Evolutionary conservation across 1,284 basidiomycete species (phyloP), one percentile per base, ranked within the genome.

Genomic region (Leccinum pachyderme): DNA sequence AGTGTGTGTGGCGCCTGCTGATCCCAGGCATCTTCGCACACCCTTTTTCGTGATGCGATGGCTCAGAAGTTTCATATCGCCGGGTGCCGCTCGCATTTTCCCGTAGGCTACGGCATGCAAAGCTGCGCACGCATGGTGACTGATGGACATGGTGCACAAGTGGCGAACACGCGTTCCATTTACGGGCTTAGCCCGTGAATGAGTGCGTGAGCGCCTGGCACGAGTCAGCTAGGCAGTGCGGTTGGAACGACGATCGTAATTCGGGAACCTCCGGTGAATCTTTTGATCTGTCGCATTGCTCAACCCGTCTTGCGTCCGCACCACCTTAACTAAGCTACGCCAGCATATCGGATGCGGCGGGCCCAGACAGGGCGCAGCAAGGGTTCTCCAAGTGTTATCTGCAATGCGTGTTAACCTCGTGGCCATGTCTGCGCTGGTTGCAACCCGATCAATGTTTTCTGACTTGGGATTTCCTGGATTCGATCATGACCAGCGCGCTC

Each of bases 81-180:
- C 44, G 48, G 51, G 37, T 44, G 53, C 52, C 61, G 45, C 28
- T 64, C 57, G 65, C 65, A 49, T 51, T 55, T 67, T 66, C 55
- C 61, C 61, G 59, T 54, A 56, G 41, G 55, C 45, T 63, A 67
- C 63, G 67, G 62, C 67, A 68, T 63, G 57, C 58, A 45, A 55
- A 57, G 41, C 57, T 64, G 63, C 51, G 58, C 59, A 59, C 58
- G 55, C 54, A 59, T 59, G 57, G 58, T 72, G 69, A 67, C 37
- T 72, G 67, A 70, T 72, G 67, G 55, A 48, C 27, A 53, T 54
- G 47, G 62, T 52, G 48, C 65, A 64, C 46, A 53, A 50, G 65
- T 58, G 59, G 60, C 55, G 58, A 53, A 52, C 67, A 66, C 43
- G 45, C 52, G 46, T 43, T 45, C 59, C 37, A 54, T 66, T 51